phyloP scores from a whole-genome alignment of 202 grass and related monocot genomes.

The Setaria italica region DNA sequence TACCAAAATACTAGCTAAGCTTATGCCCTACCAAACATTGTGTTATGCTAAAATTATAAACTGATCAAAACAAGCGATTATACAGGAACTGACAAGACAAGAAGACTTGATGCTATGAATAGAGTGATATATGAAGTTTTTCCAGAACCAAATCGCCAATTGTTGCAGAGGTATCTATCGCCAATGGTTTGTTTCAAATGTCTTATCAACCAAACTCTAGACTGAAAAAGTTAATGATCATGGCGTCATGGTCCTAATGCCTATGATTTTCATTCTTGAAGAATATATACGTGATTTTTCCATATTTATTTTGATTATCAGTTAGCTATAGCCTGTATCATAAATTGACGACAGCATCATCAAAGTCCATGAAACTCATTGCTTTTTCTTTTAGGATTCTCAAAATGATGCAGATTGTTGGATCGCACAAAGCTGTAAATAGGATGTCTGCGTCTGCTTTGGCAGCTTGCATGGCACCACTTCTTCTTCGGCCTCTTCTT shows the following conservation, averaged over 20 bases:
- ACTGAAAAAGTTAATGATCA: background rate
- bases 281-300: background rate
- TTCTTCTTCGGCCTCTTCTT: constrained; percentile 89
- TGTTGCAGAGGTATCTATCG: constrained; percentile 74
- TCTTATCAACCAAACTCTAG: constrained; percentile 19
- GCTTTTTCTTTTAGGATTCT: constrained; percentile 88
- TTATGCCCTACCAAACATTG: constrained; percentile 32
- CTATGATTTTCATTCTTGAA: constrained; percentile 36
- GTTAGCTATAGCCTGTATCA: constrained; percentile 26
- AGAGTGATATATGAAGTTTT: constrained; percentile 88
- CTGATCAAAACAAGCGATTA: constrained; percentile 44
- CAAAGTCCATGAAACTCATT: constrained; percentile 33
- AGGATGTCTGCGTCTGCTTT: constrained; percentile 88
- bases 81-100: constrained; percentile 72
- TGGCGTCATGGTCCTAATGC: background rate
- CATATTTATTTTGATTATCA: constrained; percentile 35
- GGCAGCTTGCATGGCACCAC: constrained; percentile 96
- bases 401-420: constrained; percentile 93
- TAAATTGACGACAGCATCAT: constrained; percentile 25
- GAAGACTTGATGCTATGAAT: constrained; percentile 73
- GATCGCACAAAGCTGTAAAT: constrained; percentile 78
- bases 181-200: constrained; percentile 35
- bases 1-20: constrained; percentile 25
- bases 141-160: constrained; percentile 76
- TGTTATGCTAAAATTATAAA: constrained; percentile 32